Conservation (phyloP, 495 filamentous ascomycete species). For the Penicillium goetzii region DNA sequence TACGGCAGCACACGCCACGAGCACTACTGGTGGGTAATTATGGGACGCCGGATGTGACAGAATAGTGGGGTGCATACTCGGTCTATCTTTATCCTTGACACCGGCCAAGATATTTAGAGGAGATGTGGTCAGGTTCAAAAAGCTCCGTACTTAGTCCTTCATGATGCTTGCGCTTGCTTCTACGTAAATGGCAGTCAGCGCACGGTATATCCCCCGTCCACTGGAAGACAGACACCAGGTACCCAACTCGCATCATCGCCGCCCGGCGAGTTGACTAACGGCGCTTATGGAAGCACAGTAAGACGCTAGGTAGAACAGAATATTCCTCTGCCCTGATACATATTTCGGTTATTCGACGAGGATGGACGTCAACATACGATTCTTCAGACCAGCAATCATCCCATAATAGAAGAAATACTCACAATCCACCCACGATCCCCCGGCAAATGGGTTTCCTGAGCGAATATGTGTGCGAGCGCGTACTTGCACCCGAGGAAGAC, state of each 20-base stretch:
- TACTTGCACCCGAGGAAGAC: conserved; percentile 58
- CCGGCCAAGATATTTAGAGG: neutral
- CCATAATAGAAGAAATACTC: conserved; percentile 54
- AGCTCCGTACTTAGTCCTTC: neutral
- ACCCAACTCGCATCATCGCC: neutral
- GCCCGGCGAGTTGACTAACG: too few species aligned
- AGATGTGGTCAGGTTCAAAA: neutral
- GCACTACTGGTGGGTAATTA: conserved; percentile 5
- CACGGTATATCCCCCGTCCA: neutral
- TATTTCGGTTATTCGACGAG: too few species aligned
- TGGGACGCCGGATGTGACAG: neutral
- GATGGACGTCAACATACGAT: too few species aligned
- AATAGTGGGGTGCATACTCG: neutral
- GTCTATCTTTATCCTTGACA: neutral
- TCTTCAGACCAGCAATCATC: conserved; percentile 42
- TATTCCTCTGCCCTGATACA: too few species aligned
- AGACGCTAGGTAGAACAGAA: too few species aligned
- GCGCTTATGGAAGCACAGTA: too few species aligned
- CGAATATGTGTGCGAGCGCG: conserved; percentile 54
- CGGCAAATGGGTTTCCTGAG: conserved; percentile 46
- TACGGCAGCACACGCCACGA: neutral
- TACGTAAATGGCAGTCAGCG: neutral
- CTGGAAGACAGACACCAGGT: neutral
- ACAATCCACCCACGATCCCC: conserved; percentile 61
- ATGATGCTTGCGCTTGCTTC: neutral